These are phyloP conservation scores for Pilobolus umbonatus DNA, from an alignment of 192 early-diverging fungal genomes.

Conservation along the genomic window DNA sequence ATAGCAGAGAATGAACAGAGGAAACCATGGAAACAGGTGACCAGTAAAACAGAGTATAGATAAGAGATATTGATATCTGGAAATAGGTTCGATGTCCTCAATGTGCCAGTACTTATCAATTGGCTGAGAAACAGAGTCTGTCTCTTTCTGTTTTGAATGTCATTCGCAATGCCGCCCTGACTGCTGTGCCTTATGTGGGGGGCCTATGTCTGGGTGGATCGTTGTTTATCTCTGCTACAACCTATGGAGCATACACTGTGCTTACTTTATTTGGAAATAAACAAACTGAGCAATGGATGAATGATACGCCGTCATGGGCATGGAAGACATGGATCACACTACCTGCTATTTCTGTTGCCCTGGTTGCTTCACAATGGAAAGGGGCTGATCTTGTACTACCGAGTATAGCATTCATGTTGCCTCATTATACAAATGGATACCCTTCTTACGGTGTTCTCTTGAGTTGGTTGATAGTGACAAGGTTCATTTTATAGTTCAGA, in stretches of 20 bases:
- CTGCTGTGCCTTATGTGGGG: constrained; percentile 56
- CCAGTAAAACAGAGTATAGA: background rate
- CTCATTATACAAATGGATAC: constrained; percentile 23
- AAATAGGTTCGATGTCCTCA: constrained; percentile 66
- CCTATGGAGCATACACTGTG: constrained; percentile 65
- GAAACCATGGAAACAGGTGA: constrained; percentile 42
- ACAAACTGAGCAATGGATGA: constrained; percentile 56
- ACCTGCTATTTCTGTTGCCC: constrained; percentile 45
- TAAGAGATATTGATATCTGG: background rate
- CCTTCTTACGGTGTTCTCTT: no score
- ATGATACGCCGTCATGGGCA: constrained; percentile 50
- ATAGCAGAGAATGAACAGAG: constrained; percentile 63
- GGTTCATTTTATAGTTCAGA: no score
- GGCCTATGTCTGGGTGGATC: constrained; percentile 57
- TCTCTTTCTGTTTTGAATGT: constrained; percentile 46
- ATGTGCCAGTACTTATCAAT: constrained; percentile 57
- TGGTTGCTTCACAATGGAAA: constrained; percentile 58
- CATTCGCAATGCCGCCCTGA: constrained; percentile 51
- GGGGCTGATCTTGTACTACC: constrained; percentile 54
- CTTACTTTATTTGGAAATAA: constrained; percentile 59
- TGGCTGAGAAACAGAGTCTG: constrained; percentile 50
- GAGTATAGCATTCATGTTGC: constrained; percentile 51
- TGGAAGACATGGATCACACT: constrained; percentile 59
- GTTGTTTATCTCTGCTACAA: constrained; percentile 58
- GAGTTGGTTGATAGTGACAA: no score